Conservation (phyloP, 2,329 filamentous ascomycete species). For the Penicillium sp. region DNA sequence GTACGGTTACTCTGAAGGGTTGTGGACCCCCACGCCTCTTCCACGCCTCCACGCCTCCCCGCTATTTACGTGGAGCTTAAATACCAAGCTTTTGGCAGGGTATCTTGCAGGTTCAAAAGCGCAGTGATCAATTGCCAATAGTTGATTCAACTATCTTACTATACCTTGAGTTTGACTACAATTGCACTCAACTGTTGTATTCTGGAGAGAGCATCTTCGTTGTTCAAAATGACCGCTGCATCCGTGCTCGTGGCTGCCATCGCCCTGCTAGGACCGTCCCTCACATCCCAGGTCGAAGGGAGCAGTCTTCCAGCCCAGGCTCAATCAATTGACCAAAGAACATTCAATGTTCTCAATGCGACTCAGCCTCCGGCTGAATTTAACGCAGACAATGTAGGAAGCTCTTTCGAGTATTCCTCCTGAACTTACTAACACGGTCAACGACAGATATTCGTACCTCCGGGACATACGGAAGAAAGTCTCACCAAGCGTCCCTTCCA, state of each 20-base stretch:
- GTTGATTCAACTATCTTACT: neutral
- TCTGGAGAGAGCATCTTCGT: neutral
- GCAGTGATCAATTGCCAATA: neutral
- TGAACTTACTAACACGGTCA: neutral
- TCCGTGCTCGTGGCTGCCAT: neutral
- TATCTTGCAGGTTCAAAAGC: neutral
- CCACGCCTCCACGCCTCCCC: neutral
- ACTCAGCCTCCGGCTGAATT: slow-evolving; percentile 17
- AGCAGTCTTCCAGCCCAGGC: slow-evolving; percentile 17
- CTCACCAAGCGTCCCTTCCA: neutral
- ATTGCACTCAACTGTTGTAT: neutral
- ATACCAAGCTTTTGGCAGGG: neutral
- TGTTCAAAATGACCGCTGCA: neutral
- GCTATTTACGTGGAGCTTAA: neutral
- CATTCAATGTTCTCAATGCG: slow-evolving; percentile 21
- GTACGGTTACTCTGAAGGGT: neutral
- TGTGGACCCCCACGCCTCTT: neutral
- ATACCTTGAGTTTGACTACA: neutral
- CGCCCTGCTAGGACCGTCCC: neutral
- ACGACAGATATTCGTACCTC: neutral
- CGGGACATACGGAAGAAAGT: neutral
- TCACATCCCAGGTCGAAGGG: neutral
- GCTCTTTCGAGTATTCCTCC: neutral
- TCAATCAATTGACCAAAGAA: slow-evolving; percentile 17
- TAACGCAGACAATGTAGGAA: slow-evolving; percentile 7